phyloP scores from a whole-genome alignment of 225 moss, liverwort and hornwort genomes.

The Marchantia polymorpha region DNA sequence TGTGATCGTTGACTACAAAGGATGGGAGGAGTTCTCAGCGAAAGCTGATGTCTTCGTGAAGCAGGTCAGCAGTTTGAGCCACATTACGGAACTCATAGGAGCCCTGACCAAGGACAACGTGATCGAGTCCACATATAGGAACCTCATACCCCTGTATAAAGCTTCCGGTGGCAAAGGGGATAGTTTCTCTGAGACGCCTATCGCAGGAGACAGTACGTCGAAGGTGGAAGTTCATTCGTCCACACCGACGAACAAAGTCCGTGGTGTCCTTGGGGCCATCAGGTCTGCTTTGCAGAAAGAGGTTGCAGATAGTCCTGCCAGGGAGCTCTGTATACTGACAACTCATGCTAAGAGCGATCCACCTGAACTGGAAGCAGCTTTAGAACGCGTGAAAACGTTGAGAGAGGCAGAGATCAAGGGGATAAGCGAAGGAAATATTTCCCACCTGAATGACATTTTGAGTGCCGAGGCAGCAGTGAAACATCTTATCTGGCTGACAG shows the following conservation, averaged over 20 bases:
- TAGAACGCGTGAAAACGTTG: constrained; percentile 66
- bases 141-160: constrained; percentile 50
- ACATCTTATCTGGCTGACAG: constrained; percentile 96
- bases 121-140: constrained; percentile 65
- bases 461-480: constrained; percentile 93
- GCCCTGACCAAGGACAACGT: constrained; percentile 74
- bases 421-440: constrained; percentile 49
- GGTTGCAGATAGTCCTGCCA: constrained; percentile 53
- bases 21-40: constrained; percentile 75
- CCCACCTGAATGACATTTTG: constrained; percentile 43
- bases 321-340: constrained; percentile 87
- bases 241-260: constrained; percentile 54
- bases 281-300: constrained; percentile 68
- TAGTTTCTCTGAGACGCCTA: background rate
- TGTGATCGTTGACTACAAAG: constrained; percentile 91
- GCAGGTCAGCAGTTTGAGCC: constrained; percentile 71
- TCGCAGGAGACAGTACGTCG: background rate
- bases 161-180: background rate
- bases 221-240: background rate
- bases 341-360: constrained; percentile 81
- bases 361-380: constrained; percentile 78
- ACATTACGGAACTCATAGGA: constrained; percentile 84
- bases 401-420: constrained; percentile 75
- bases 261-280: constrained; percentile 66
- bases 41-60: constrained; percentile 68